These are phyloP conservation scores for Cladosporium halotolerans DNA, from an alignment of 2,329 filamentous ascomycete species.

Conservation along the genomic window DNA sequence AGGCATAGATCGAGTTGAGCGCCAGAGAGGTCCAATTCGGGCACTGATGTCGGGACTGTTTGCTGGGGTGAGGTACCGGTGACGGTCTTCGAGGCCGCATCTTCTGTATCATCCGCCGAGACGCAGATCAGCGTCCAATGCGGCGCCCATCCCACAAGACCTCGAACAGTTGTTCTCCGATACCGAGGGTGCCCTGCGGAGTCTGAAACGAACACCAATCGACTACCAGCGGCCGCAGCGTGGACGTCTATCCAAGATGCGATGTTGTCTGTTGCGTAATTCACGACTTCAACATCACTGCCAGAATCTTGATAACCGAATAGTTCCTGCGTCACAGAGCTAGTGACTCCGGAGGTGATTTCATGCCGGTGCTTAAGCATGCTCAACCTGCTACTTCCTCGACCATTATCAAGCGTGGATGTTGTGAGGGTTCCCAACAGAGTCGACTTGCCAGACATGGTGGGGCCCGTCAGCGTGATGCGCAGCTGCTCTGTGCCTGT, in stretches of 20 bases:
- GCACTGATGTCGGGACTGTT: constrained; percentile 30
- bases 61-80: constrained; percentile 33
- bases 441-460: constrained; percentile 87
- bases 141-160: constrained; percentile 90
- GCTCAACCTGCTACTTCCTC: constrained; percentile 81
- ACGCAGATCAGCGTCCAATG: constrained; percentile 91
- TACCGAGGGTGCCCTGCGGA: constrained; percentile 88
- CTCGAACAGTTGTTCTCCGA: constrained; percentile 78
- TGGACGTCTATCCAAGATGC: constrained; percentile 95
- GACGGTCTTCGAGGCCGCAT: constrained; percentile 30
- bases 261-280: constrained; percentile 80
- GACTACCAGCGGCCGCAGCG: constrained; percentile 63
- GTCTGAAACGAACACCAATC: constrained; percentile 83
- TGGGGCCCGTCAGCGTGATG: constrained; percentile 81
- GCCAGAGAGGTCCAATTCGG: constrained; percentile 64
- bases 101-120: constrained; percentile 66
- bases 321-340: constrained; percentile 88
- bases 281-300: constrained; percentile 53
- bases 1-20: constrained; percentile 82
- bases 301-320: constrained; percentile 62
- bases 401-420: constrained; percentile 81
- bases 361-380: constrained; percentile 91
- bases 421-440: constrained; percentile 83
- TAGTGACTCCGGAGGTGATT: constrained; percentile 84
- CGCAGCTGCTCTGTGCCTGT: constrained; percentile 64